Evolutionary conservation across 23 red algal species (phyloP).

Genomic region (Gracilaria vermiculophylla): DNA sequence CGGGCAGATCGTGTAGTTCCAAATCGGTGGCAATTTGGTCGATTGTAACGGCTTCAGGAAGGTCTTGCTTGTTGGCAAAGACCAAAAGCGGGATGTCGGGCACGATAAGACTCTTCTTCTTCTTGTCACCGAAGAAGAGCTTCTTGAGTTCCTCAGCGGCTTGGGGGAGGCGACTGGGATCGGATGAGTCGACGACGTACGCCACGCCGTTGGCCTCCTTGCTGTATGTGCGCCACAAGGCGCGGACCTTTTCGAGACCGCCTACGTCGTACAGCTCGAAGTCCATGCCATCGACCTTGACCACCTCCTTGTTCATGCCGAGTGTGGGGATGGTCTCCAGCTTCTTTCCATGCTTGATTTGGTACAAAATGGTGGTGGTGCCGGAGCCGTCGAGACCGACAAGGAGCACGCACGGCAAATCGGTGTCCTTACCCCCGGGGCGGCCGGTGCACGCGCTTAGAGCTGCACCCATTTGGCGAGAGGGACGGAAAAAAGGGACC

Average conservation of each 20-base stretch:
- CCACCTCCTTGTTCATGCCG: conserved; percentile 80
- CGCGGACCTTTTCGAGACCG: conserved; percentile 82
- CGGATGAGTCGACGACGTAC: conserved; percentile 88
- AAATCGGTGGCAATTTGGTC: conserved; percentile 62
- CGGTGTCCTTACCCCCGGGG: conserved; percentile 58
- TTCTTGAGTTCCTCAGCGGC: conserved; percentile 83
- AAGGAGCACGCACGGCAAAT: conserved; percentile 74
- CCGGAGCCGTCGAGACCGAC: conserved; percentile 92
- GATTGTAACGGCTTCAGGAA: conserved; percentile 42
- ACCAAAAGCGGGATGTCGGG: conserved; percentile 82
- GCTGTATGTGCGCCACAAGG: conserved; percentile 92
- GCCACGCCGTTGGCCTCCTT: conserved; percentile 93
- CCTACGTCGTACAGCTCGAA: conserved; percentile 94
- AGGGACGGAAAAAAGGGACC: neutral
- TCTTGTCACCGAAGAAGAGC: conserved; percentile 87
- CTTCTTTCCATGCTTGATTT: conserved; percentile 74
- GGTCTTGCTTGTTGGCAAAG: conserved; percentile 91
- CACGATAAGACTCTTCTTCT: conserved; percentile 66
- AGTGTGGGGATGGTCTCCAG: conserved; percentile 88
- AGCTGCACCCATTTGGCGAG: conserved; percentile 39
- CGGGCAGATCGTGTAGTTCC: conserved; percentile 65
- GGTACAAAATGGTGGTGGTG: conserved; percentile 89
- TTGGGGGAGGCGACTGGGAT: conserved; percentile 65
- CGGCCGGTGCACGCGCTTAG: conserved; percentile 54
- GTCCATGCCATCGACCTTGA: conserved; percentile 67